Conservation (phyloP, 2,329 filamentous ascomycete genomes). For the Penicillium griseofulvum region DNA sequence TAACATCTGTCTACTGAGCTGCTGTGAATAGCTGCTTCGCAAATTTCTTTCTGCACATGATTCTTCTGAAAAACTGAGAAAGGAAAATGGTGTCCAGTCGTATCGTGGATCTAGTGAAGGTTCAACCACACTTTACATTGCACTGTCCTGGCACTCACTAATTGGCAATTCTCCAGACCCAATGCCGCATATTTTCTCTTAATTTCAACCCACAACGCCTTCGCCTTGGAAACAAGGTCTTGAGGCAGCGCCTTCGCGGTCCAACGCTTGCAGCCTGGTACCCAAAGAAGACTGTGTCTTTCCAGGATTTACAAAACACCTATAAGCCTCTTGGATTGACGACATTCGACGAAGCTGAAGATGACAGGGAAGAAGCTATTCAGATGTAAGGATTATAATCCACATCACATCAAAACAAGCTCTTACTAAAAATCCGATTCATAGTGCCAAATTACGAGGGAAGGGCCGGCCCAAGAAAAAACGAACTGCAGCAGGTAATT, state of each 20-base stretch:
- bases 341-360: slow-evolving; percentile 72
- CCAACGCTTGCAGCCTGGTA: slow-evolving; percentile 84
- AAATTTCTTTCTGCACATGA: neutral
- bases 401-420: neutral
- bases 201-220: slow-evolving; percentile 82
- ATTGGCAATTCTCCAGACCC: slow-evolving; percentile 56
- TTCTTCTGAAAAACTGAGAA: neutral
- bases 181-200: slow-evolving; percentile 88
- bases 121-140: slow-evolving; percentile 35
- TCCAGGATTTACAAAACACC: slow-evolving; percentile 69
- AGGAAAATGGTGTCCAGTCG: slow-evolving; percentile 49
- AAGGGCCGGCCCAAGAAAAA: slow-evolving; percentile 93
- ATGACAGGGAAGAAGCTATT: slow-evolving; percentile 68
- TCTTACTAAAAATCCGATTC: slow-evolving; percentile 18
- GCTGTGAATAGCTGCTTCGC: neutral
- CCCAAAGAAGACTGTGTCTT: slow-evolving; percentile 68
- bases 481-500: slow-evolving; percentile 52
- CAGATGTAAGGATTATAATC: slow-evolving; percentile 51
- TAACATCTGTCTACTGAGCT: neutral
- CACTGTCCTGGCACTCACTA: neutral
- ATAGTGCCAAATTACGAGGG: slow-evolving; percentile 71
- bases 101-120: slow-evolving; percentile 73
- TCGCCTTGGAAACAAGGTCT: slow-evolving; percentile 85
- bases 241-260: slow-evolving; percentile 85
- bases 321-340: slow-evolving; percentile 64